Conservation (phyloP, 495 filamentous ascomycete species). For the Apodospora peruviana region DNA sequence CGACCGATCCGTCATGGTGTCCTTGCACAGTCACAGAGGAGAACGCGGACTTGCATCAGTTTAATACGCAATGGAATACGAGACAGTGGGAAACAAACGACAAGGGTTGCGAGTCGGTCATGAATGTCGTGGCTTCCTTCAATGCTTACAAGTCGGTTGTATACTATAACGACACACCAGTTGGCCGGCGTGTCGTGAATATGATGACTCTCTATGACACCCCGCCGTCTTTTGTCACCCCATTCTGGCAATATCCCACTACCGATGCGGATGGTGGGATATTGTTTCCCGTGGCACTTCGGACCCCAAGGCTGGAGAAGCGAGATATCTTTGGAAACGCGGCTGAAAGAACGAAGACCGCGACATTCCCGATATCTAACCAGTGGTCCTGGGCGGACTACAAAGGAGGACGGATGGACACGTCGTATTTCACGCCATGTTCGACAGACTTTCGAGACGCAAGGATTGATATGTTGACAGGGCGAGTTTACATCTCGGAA, state of each 20-base stretch:
- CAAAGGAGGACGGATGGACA: too few species aligned
- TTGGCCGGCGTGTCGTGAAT: too few species aligned
- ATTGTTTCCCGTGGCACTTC: not conserved
- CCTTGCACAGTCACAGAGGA: not conserved
- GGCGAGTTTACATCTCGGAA: too few species aligned
- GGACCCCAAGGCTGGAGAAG: not conserved
- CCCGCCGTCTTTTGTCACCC: not conserved
- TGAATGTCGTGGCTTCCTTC: not conserved
- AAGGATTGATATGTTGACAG: too few species aligned
- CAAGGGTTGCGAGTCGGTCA: slow-evolving; percentile 1
- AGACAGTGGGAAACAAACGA: not conserved
- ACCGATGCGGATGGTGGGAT: not conserved
- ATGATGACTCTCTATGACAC: too few species aligned
- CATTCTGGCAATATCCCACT: not conserved
- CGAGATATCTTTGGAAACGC: not conserved
- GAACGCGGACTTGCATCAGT: not conserved
- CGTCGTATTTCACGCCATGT: too few species aligned
- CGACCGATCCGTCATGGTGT: not conserved
- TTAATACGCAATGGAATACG: too few species aligned
- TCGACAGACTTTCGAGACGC: too few species aligned
- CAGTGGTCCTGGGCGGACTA: too few species aligned
- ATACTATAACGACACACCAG: too few species aligned
- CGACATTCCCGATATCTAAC: not conserved
- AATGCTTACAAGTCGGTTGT: too few species aligned
- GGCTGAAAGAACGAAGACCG: not conserved